These are phyloP conservation scores for Entomortierella beljakovae DNA, from an alignment of 192 early-diverging fungal genomes.

Conservation along the genomic window DNA sequence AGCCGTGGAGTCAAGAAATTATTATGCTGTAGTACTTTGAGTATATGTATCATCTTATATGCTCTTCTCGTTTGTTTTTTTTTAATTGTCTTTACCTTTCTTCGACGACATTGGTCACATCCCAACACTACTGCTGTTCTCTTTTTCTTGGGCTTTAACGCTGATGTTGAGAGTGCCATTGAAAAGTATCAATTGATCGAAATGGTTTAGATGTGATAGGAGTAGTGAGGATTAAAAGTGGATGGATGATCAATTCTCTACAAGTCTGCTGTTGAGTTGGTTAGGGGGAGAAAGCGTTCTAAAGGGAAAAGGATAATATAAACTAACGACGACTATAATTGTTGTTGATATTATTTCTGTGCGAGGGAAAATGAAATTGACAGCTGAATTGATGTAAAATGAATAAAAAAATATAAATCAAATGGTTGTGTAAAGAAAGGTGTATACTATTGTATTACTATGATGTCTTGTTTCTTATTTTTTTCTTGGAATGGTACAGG, in stretches of 20 bases:
- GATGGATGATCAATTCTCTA: slow-evolving; percentile 21
- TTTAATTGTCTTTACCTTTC: slow-evolving; percentile 55
- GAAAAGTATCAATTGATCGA: too few species aligned
- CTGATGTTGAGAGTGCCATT: slow-evolving; percentile 24
- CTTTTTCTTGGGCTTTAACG: slow-evolving; percentile 54
- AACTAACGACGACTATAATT: too few species aligned
- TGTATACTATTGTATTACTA: too few species aligned
- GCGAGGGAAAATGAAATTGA: too few species aligned
- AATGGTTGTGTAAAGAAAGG: too few species aligned
- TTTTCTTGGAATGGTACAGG: too few species aligned
- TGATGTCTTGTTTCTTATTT: too few species aligned
- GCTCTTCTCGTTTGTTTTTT: neutral
- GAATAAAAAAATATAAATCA: too few species aligned
- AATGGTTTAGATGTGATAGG: neutral
- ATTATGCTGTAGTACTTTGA: neutral
- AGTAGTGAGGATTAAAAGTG: neutral
- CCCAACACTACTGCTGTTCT: slow-evolving; percentile 51
- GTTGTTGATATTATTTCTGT: neutral
- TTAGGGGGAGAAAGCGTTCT: too few species aligned
- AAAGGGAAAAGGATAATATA: too few species aligned
- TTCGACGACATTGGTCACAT: slow-evolving; percentile 48
- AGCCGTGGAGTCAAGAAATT: neutral
- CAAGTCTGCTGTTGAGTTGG: neutral
- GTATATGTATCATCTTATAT: neutral
- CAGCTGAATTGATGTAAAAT: too few species aligned